Evolutionary conservation across 2,329 filamentous ascomycete species (phyloP).

Genomic region (Sordariomycetes sp.): DNA sequence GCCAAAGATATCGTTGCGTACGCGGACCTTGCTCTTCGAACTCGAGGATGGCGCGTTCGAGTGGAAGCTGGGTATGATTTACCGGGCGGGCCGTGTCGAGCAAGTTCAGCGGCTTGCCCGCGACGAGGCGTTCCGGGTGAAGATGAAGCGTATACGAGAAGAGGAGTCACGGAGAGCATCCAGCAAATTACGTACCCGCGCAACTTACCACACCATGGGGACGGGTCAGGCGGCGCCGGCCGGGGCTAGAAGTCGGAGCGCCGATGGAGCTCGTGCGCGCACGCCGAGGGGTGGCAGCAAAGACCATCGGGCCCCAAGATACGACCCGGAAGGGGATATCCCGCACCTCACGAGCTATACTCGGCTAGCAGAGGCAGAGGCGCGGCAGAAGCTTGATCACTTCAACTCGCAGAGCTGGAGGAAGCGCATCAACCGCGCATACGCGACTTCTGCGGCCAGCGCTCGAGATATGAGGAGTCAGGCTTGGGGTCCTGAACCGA

Average conservation of each 20-base stretch:
- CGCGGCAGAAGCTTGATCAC: constrained; percentile 58
- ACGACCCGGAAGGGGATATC: constrained; percentile 63
- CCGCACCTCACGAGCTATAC: constrained; percentile 20
- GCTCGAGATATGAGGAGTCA: constrained; percentile 66
- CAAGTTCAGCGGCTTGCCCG: constrained; percentile 82
- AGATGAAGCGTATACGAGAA: constrained; percentile 71
- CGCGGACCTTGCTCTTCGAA: constrained; percentile 75
- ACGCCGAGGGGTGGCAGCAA: constrained; percentile 14
- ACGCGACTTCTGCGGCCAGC: constrained; percentile 54
- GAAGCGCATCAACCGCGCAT: constrained; percentile 68
- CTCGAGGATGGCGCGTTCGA: constrained; percentile 94
- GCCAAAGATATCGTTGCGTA: constrained; percentile 72
- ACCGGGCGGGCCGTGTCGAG: constrained; percentile 75
- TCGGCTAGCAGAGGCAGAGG: constrained; percentile 63
- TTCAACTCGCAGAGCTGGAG: constrained; percentile 91
- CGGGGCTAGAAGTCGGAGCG: constrained; percentile 40
- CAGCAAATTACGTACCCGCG: constrained; percentile 40
- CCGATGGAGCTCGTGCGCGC: constrained; percentile 21
- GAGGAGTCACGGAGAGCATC: constrained; percentile 45
- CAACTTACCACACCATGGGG: constrained; percentile 28
- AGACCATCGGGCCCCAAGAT: constrained; percentile 34
- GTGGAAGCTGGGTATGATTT: constrained; percentile 93
- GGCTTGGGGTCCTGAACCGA: constrained; percentile 71
- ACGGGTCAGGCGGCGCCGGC: constrained; percentile 15
- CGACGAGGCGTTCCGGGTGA: constrained; percentile 79